Evolutionary conservation across 352 stramenopile genomes (phyloP).

Genomic region (Phytopythium aichiense): DNA sequence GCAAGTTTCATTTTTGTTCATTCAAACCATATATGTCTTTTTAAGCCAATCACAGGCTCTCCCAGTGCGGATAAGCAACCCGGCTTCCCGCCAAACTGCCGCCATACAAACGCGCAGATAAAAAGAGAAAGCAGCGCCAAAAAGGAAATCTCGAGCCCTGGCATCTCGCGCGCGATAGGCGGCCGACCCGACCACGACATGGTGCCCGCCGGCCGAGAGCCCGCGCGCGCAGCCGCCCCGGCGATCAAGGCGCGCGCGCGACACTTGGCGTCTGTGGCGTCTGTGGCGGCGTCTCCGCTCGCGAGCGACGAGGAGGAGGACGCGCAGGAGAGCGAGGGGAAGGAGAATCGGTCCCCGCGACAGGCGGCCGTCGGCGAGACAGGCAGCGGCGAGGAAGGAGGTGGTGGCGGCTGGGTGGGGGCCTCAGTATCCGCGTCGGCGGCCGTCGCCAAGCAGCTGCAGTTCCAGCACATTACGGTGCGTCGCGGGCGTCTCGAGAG

Average conservation of each 20-base stretch:
- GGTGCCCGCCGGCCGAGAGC: background rate
- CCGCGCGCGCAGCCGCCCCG: background rate
- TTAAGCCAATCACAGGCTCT: too few species aligned
- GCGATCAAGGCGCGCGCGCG: background rate
- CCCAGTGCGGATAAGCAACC: too few species aligned
- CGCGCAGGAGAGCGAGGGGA: conserved; percentile 12
- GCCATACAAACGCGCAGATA: background rate
- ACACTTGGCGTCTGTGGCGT: background rate
- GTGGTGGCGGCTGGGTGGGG: background rate
- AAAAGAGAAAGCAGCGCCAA: background rate
- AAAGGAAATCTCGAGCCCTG: background rate
- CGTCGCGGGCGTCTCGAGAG: background rate
- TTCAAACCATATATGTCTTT: too few species aligned
- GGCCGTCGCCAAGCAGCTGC: background rate
- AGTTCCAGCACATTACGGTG: conserved; percentile 14
- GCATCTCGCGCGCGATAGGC: background rate
- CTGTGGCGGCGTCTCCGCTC: background rate
- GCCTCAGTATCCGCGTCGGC: background rate
- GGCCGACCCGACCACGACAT: background rate
- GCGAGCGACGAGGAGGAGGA: conserved; percentile 8
- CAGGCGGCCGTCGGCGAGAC: background rate
- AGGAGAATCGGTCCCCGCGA: conserved; percentile 20
- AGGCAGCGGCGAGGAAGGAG: conserved; percentile 3
- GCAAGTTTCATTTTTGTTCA: too few species aligned
- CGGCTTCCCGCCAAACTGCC: too few species aligned